phyloP scores from a whole-genome alignment of 805 yeast genomes.

The Nakazawaea ishiwadae region DNA sequence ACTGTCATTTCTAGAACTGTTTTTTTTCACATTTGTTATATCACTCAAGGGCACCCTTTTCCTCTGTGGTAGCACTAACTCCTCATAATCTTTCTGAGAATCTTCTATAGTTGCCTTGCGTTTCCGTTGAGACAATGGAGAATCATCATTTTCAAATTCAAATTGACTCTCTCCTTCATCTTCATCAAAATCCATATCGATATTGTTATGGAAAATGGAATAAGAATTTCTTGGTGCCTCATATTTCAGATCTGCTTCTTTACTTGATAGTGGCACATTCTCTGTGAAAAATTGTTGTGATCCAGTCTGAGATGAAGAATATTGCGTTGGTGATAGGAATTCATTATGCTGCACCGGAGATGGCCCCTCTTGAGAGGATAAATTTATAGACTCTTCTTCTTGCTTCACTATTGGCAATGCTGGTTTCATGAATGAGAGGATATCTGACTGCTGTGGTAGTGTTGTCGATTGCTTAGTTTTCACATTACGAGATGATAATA shows the following conservation, averaged over 20 bases:
- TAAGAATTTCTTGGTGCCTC: not conserved
- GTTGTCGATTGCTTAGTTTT: not conserved
- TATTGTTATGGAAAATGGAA: slow-evolving; percentile 8
- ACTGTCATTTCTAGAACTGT: not conserved
- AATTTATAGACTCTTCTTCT: not conserved
- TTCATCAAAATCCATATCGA: slow-evolving; percentile 8
- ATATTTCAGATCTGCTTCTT: not conserved
- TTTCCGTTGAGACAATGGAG: slow-evolving; percentile 4
- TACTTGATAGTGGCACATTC: too few relatives aligned
- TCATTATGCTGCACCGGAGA: not conserved
- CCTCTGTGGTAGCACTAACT: not conserved
- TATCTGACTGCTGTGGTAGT: not conserved
- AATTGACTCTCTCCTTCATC: not conserved
- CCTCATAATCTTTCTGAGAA: slow-evolving; percentile 7
- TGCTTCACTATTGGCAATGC: not conserved
- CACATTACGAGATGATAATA: not conserved
- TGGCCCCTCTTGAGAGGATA: not conserved
- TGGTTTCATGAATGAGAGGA: not conserved
- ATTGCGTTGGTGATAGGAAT: not conserved
- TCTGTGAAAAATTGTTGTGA: not conserved
- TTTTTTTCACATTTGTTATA: slow-evolving; percentile 1
- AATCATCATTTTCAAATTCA: not conserved
- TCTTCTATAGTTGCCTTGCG: slow-evolving; percentile 4
- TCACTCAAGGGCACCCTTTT: slow-evolving; percentile 8
- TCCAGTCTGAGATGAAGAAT: not conserved